Evolutionary conservation across 805 yeast species (phyloP), one percentile per base, ranked within the genome.

Genomic region (Debaryomyces tyrocola): DNA sequence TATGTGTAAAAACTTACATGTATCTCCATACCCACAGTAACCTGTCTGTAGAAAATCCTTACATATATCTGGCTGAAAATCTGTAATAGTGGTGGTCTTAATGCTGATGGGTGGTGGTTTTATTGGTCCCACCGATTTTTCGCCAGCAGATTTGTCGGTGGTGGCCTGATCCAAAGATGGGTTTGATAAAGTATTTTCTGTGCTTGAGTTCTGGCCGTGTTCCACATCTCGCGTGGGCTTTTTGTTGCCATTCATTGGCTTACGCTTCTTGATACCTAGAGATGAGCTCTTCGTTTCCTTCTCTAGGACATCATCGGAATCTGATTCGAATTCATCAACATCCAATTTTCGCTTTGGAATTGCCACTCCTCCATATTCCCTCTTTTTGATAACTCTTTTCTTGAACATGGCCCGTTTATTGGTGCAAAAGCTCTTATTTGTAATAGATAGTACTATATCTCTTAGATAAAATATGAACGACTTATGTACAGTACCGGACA

Each of bases 21-120:
- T 85, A 57, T 94, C 99, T 7, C 99, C 99, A 62, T 85, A 94
- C 5, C 97, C 97, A 74, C 99, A 94, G 60, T 83, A 91, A 0
- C 99, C 99, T 0, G 95, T 91, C 54, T 85, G 87, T 48, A 82
- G 78, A 64, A 79, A 94, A 64, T 94, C 98, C 59, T 92, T 94
- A 62, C 99, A 94, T 1, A 94, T 84, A 59, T 94, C 97, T 1
- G 95, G 91, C 61, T 89, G 96, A 59, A 84, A 94, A 59, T 94
- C 99, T 33, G 86, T 76, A 1, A 84, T 70, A 0, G 88, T 83
- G 0, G 90, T 86, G 10, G 84, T 76, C 38, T 80, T 74, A 24
- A 91, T 75, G 47, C 69, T 69, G 9, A 53, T 58, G 0, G 77
- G 69, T 12, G 54, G 53, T 3, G 70, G 64, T 46, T 70, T 69